phyloP scores from a whole-genome alignment of 441 rosid species.

The Gossypium gossypioides region DNA sequence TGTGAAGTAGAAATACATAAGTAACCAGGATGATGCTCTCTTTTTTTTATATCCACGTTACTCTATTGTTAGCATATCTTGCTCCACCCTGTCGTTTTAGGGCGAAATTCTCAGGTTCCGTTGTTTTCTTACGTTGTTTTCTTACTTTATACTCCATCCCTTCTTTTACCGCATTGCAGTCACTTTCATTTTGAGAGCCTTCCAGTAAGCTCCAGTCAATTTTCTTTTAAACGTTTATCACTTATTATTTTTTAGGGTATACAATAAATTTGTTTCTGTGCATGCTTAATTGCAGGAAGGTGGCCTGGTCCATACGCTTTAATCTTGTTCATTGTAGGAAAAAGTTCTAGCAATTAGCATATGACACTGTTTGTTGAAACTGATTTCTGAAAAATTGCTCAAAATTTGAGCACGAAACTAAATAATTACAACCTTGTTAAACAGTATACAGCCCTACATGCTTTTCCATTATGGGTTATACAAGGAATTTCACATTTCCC shows the following conservation, averaged over 20 bases:
- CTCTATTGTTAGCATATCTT: background rate
- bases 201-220: background rate
- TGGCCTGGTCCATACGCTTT: background rate
- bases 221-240: background rate
- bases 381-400: conserved; percentile 30
- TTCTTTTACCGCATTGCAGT: background rate
- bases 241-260: background rate
- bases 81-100: background rate
- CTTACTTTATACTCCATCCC: background rate
- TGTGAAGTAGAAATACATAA: background rate
- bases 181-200: background rate
- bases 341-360: background rate
- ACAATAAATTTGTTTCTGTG: background rate
- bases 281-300: background rate
- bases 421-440: conserved; percentile 22
- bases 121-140: background rate
- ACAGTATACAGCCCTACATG: conserved; percentile 22
- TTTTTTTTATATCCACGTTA: background rate
- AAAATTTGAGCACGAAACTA: conserved; percentile 30
- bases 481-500: conserved; percentile 14
- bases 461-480: conserved; percentile 16
- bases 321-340: background rate
- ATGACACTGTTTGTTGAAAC: background rate
- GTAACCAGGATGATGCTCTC: background rate
- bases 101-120: background rate